phyloP scores from a whole-genome alignment of 1,284 basidiomycete species.

The Paramarasmius palmivorus region DNA sequence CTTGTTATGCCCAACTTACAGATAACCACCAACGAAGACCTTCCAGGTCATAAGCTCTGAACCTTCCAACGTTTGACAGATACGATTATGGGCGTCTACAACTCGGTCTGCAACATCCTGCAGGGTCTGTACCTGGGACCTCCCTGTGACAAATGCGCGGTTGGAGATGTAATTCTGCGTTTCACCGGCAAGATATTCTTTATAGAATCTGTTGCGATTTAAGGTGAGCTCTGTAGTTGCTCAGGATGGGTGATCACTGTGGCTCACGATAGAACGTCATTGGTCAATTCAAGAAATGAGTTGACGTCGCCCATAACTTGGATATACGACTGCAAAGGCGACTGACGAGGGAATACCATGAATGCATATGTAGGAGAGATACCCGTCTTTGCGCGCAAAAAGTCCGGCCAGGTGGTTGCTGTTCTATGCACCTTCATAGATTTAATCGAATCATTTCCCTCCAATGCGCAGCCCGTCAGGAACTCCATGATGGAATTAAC shows the following conservation, averaged over 20 bases:
- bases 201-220: slow-evolving; percentile 9
- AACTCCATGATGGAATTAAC: slow-evolving; percentile 7
- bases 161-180: slow-evolving; percentile 5
- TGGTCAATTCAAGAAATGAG: slow-evolving; percentile 3
- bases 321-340: slow-evolving; percentile 8
- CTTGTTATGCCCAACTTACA: slow-evolving; percentile 5
- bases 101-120: slow-evolving; percentile 6
- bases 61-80: neutral
- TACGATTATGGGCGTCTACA: neutral
- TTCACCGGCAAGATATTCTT: slow-evolving; percentile 8
- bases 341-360: slow-evolving; percentile 3
- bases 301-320: slow-evolving; percentile 14
- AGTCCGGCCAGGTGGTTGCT: slow-evolving; percentile 7
- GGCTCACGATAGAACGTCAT: slow-evolving; percentile 16
- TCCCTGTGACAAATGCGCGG: neutral
- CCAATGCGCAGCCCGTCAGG: slow-evolving; percentile 6
- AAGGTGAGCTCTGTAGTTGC: neutral
- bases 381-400: slow-evolving; percentile 10
- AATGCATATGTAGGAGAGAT: slow-evolving; percentile 5
- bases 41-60: slow-evolving; percentile 1
- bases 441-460: neutral
- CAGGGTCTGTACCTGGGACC: neutral
- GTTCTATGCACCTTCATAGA: neutral
- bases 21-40: slow-evolving; percentile 1
- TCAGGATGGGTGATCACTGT: too few species aligned